A percentile compares a stretch with the other conserved stretches of the same genome.
phyloP scores from a whole-genome alignment of 306 rosid species.

The Medicago ruthenica region DNA sequence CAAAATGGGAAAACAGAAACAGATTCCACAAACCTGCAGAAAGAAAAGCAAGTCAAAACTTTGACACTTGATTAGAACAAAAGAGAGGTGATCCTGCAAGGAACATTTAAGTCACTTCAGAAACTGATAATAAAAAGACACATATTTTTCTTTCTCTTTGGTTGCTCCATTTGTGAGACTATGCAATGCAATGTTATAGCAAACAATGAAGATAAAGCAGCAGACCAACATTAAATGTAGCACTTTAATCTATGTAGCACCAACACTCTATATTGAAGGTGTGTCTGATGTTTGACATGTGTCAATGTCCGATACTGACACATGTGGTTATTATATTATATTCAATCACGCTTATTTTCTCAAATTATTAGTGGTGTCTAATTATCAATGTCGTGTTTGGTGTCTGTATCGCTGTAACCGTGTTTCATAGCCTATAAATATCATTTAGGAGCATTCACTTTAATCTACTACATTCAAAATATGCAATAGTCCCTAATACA shows the following conservation, averaged over 20 bases:
- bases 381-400: neutral
- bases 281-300: neutral
- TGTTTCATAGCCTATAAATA: constrained; percentile 18
- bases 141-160: constrained; percentile 22
- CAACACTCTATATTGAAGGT: neutral
- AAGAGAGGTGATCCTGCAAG: constrained; percentile 11
- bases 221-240: too few species aligned
- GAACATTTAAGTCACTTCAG: neutral
- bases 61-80: constrained; percentile 32
- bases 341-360: neutral
- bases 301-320: neutral
- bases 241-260: neutral
- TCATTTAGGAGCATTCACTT: constrained; percentile 44
- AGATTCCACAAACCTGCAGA: constrained; percentile 49
- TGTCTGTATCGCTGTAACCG: neutral
- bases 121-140: constrained; percentile 29
- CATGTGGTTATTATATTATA: neutral
- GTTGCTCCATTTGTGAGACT: constrained; percentile 40
- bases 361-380: neutral
- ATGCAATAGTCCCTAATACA: constrained; percentile 53
- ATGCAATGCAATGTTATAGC: constrained; percentile 34
- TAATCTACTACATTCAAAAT: constrained; percentile 32
- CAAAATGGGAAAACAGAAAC: constrained; percentile 30
- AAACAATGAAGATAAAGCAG: constrained; percentile 51
- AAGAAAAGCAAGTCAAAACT: constrained; percentile 36